Evolutionary conservation across 305 asterid species (phyloP), one percentile per base, ranked within the genome.

Genomic region (Fraxinus latifolia): DNA sequence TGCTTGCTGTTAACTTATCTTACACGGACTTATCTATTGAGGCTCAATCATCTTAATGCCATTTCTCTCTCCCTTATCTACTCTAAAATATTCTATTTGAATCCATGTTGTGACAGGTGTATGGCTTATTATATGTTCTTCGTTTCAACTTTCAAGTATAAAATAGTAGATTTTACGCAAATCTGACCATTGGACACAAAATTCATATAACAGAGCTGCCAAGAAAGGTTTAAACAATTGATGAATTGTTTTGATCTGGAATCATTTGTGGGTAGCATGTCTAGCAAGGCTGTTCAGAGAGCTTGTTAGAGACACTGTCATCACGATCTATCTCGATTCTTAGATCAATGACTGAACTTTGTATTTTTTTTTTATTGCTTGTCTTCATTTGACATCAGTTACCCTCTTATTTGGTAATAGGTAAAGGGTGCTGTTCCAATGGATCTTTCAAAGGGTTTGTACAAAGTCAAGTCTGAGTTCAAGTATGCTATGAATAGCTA

Each of bases 381-480:
- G 21, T 80, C 44, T 44, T 71, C 36, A 19, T 79, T 74, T 50
- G 23, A 62, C 65, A 74, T 19, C 79, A 74, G 72, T 76, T 60
- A 68, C 19, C n/a, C 77, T 58, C 80, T 82, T 75, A 71, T 83
- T 75, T 83, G 87, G 77, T 87, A 76, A 80, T 87, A 94, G 98
- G 90, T 77, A 74, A 93, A 94, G 87, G 95, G 90, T 83, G 97
- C 99, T 73, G 87, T 87, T 85, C 88, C 39, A 73, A 84, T 86
- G 82, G 89, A 88, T 81, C 84, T 80, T 82, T 17, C 87, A 67
- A 91, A 88, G 86, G 92, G 85, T 89, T 81, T 19, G 71, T 92
- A 87, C 90, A 93, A 89, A 91, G 95, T 92, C 90, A 92, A 91
- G 85, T 90, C 93, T 58, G 99, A 91, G 87, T 87, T 94, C 89